Conservation (phyloP, 192 early-diverging fungal genomes). For the Paraglomus brasilianum region DNA sequence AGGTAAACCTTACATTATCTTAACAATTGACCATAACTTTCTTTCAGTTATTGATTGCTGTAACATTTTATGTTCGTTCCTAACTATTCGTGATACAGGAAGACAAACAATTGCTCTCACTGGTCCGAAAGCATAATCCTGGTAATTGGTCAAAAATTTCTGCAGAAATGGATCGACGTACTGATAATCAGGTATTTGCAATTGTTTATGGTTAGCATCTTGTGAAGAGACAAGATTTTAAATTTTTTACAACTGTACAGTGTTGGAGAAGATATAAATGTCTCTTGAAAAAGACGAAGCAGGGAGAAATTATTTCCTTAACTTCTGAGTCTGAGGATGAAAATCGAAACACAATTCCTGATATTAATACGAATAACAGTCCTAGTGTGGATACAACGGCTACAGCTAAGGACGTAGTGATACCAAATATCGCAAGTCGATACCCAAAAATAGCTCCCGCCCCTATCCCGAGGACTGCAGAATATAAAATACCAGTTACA, state of each 20-base stretch:
- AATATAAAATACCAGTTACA: no score
- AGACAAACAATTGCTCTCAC: slow-evolving; percentile 44
- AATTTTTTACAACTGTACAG: background rate
- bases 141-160: slow-evolving; percentile 61
- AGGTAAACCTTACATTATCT: slow-evolving; percentile 29
- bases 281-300: background rate
- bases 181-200: slow-evolving; percentile 50
- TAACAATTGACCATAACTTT: no score
- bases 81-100: slow-evolving; percentile 32
- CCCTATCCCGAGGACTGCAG: no score
- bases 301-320: background rate
- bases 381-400: no score
- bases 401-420: no score
- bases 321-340: no score
- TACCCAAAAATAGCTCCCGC: no score
- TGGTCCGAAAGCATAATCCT: slow-evolving; percentile 45
- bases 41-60: background rate
- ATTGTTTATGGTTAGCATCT: background rate
- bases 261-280: slow-evolving; percentile 27
- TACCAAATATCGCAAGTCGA: no score
- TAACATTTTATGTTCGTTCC: background rate
- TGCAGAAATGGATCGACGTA: slow-evolving; percentile 45
- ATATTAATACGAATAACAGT: no score
- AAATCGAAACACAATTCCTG: no score
- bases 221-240: background rate